A percentile compares a stretch with the other conserved stretches of the same genome.
Evolutionary conservation across 331 rosid genomes (phyloP).

Genomic region (Rosa hybrid): DNA sequence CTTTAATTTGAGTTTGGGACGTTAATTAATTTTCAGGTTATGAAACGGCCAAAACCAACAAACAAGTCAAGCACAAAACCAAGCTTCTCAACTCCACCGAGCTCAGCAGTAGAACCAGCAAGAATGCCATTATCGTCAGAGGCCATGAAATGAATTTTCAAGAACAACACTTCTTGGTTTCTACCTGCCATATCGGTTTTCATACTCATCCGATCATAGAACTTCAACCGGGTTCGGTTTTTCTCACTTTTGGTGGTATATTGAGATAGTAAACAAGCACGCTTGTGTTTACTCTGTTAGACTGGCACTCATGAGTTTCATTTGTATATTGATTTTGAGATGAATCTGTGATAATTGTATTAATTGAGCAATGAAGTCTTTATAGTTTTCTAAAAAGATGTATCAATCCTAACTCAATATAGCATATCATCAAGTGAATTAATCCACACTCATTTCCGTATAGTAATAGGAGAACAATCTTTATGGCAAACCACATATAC

Average conservation of each 20-base stretch:
- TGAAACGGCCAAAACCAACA: constrained; percentile 13
- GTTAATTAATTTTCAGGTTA: constrained; percentile 16
- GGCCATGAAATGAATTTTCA: not conserved
- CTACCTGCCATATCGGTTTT: constrained; percentile 9
- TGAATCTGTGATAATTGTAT: no score
- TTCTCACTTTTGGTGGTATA: not conserved
- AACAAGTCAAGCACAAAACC: not conserved
- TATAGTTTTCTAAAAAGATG: no score
- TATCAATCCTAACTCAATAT: no score
- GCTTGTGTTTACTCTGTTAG: not conserved
- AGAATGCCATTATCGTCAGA: not conserved
- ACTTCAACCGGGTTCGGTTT: not conserved
- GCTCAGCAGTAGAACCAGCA: constrained; percentile 20
- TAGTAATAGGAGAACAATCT: no score
- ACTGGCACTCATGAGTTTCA: not conserved
- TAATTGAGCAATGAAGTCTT: no score
- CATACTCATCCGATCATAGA: not conserved
- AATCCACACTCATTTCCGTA: no score
- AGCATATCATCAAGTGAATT: no score
- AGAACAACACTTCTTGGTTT: constrained; percentile 15
- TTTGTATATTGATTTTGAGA: no score
- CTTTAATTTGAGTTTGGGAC: not conserved
- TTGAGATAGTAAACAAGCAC: not conserved
- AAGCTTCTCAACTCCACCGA: constrained; percentile 4
- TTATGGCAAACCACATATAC: no score